Evolutionary conservation across 805 yeast genomes (phyloP), one percentile per base, ranked within the genome.

Genomic region (Suhomyces sp.): DNA sequence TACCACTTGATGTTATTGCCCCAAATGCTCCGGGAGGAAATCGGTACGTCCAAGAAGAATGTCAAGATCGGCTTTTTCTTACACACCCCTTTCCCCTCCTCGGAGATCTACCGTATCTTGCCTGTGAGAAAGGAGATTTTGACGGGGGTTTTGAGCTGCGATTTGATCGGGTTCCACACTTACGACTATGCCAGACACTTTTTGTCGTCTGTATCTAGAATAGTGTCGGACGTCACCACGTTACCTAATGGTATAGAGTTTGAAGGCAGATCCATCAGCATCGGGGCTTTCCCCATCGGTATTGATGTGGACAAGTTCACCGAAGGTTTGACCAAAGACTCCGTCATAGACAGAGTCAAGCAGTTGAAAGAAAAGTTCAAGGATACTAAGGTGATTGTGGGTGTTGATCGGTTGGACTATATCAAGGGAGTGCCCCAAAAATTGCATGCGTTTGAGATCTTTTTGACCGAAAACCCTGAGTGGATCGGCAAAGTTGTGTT

Each of bases 231-330:
- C 54, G 83, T 91, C 6, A 86, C 85, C 47, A 91, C 97, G 0
- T 77, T 87, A 54, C 99, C 99, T 3, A 92, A 91, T 57, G 97
- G 97, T 17, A 88, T 94, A 17, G 86, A 86, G 55, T 89, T 79
- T 65, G 76, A 83, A 43, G 88, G 89, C 25, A 76, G 93, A 48
- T 82, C 83, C 54, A 93, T 94, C 44, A 82, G 83, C 25, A 90
- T 94, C 33, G 97, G 97, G 21, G 97, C 98, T 0, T 93, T 92
- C 80, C 99, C 99, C n/a, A 94, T 94, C 59, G 99, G 99, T 52
- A 94, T 94, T 54, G 99, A 94, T 64, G 96, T 91, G 20, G 96
- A 90, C 53, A 89, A 89, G 59, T 94, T 94, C 67, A 73, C 86
- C 13, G 87, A 84, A 20, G 98, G 97, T 0, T 69, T 94, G 58